Evolutionary conservation across 2,329 filamentous ascomycete species (phyloP).

Genomic region (Aspergillus fumigatiaffinis): DNA sequence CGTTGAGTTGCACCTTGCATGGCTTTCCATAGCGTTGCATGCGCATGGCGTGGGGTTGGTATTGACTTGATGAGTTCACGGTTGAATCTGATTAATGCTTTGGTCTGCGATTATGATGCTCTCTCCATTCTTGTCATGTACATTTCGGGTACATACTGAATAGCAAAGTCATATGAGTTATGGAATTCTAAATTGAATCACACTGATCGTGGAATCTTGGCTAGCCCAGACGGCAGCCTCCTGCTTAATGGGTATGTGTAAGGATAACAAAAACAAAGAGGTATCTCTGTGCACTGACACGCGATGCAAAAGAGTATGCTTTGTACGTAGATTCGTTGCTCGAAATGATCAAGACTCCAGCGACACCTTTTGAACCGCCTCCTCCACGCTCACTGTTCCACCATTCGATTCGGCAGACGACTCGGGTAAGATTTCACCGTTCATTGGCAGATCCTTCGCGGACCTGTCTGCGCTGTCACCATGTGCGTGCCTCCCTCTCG

Average conservation of each 20-base stretch:
- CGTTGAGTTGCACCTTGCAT: neutral
- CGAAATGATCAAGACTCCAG: slow-evolving; percentile 10
- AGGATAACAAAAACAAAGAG: neutral
- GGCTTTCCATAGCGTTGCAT: neutral
- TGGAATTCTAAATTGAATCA: neutral
- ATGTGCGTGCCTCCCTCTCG: slow-evolving; percentile 26
- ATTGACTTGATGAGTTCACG: neutral
- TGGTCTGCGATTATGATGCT: neutral
- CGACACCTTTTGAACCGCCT: slow-evolving; percentile 33
- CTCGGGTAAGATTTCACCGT: neutral
- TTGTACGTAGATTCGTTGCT: neutral
- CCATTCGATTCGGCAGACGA: slow-evolving; percentile 4
- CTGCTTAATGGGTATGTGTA: neutral
- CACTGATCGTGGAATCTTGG: too few relatives aligned
- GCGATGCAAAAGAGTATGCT: neutral
- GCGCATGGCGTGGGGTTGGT: neutral
- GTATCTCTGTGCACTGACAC: neutral
- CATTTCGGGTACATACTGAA: neutral
- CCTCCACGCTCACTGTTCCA: slow-evolving; percentile 28
- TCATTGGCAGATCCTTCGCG: slow-evolving; percentile 1
- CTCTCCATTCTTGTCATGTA: neutral
- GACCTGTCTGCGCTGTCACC: slow-evolving; percentile 22
- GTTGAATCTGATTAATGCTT: neutral
- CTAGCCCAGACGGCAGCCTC: neutral
- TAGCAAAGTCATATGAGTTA: neutral